Conservation (phyloP, 2,329 filamentous ascomycete genomes). For the Colletotrichum cordylinicola region DNA sequence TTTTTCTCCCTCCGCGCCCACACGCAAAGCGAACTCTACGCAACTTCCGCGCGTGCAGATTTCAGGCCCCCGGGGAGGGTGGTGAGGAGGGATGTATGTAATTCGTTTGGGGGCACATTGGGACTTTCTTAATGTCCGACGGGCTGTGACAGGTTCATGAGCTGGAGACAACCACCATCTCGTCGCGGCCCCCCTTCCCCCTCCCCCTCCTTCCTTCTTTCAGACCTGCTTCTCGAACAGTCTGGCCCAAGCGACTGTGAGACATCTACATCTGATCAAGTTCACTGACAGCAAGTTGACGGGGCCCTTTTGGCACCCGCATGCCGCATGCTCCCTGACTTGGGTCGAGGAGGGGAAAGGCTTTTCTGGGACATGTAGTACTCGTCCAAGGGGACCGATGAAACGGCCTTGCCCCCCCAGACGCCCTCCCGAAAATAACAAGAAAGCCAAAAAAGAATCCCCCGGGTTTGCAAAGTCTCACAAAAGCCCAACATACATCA, state of each 20-base stretch:
- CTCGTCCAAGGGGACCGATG: not conserved
- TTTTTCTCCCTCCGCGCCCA: not conserved
- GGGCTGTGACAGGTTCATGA: not conserved
- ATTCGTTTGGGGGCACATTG: not conserved
- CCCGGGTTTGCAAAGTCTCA: not conserved
- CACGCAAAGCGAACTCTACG: not conserved
- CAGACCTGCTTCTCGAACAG: not conserved
- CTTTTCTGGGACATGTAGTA: not conserved
- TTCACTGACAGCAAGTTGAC: not conserved
- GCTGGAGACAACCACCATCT: not conserved
- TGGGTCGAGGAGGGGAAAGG: not conserved
- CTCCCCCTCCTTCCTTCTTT: not conserved
- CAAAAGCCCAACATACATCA: not conserved
- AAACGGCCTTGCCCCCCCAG: slow-evolving; percentile 2
- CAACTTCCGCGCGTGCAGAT: not conserved
- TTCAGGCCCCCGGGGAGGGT: not conserved
- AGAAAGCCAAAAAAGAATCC: not conserved
- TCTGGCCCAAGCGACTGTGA: not conserved
- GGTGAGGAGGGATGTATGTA: not conserved
- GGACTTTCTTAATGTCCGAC: not conserved
- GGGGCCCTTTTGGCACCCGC: not conserved
- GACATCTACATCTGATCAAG: not conserved
- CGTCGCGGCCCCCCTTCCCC: not conserved
- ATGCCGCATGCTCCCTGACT: not conserved
- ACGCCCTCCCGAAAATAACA: not conserved